Percentiles rank a stretch among this genome's conserved stretches.
Conservation (phyloP, 2,329 filamentous ascomycete species). For the Neonectria magnoliae region DNA sequence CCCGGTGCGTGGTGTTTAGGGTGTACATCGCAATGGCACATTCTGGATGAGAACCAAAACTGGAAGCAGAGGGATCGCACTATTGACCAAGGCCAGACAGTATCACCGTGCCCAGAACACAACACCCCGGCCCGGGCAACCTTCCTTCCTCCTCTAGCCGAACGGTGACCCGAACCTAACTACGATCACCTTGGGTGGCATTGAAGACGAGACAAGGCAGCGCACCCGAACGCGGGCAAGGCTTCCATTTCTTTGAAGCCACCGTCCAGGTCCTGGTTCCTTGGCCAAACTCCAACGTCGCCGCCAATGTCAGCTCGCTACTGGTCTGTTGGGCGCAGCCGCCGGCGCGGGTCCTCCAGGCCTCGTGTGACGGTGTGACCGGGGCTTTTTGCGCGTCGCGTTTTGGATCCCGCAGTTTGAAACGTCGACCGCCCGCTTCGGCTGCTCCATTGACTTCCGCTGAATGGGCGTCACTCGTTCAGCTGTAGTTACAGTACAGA, state of each 20-base stretch:
- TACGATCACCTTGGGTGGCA: background rate
- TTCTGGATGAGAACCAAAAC: background rate
- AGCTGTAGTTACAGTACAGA: background rate
- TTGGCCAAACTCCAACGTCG: background rate
- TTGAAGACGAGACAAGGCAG: background rate
- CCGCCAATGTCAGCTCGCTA: constrained; percentile 1
- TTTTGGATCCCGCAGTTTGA: constrained; percentile 25
- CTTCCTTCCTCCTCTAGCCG: background rate
- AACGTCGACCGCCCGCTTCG: constrained; percentile 14
- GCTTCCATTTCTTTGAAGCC: constrained; percentile 1
- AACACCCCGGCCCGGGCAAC: background rate
- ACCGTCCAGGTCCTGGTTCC: constrained; percentile 8
- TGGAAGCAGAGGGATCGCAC: constrained; percentile 1
- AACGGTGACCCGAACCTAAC: constrained; percentile 1
- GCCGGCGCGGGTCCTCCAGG: constrained; percentile 14
- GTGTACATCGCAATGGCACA: background rate
- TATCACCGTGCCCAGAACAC: background rate
- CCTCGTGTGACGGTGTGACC: constrained; percentile 17
- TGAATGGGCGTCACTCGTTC: background rate
- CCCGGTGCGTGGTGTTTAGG: background rate
- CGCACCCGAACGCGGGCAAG: constrained; percentile 9
- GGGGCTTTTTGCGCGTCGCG: constrained; percentile 15
- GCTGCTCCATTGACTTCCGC: constrained; percentile 1
- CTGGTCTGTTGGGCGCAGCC: constrained; percentile 9
- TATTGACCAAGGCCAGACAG: constrained; percentile 4